Evolutionary conservation across 192 early-diverging fungal species (phyloP).

Genomic region (Coemansia javaensis): DNA sequence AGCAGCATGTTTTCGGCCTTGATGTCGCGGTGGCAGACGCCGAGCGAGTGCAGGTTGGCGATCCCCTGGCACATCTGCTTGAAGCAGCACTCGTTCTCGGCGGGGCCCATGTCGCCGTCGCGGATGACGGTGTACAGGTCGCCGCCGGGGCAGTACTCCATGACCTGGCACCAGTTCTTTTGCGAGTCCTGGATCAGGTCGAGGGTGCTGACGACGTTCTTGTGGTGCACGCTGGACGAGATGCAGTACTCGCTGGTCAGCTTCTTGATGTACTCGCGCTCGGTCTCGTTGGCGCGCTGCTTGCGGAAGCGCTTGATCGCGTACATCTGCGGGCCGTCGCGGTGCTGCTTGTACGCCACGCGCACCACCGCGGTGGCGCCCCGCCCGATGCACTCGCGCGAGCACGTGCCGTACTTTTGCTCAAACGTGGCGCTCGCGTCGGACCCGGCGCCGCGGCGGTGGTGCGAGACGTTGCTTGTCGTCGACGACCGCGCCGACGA

Average conservation of each 20-base stretch:
- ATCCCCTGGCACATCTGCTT: conserved; percentile 87
- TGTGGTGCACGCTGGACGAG: conserved; percentile 81
- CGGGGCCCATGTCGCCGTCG: conserved; percentile 66
- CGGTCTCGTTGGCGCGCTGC: conserved; percentile 74
- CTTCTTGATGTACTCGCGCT: conserved; percentile 96
- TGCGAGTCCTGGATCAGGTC: conserved; percentile 93
- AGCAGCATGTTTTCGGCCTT: conserved; percentile 87
- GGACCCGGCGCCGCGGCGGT: conserved; percentile 25
- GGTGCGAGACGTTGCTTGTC: conserved; percentile 9
- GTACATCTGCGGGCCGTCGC: conserved; percentile 60
- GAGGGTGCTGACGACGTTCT: conserved; percentile 89
- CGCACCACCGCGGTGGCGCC: conserved; percentile 92
- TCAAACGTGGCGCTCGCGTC: conserved; percentile 33
- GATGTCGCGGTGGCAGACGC: conserved; percentile 90
- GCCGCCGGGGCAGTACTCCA: conserved; percentile 88
- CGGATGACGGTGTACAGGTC: conserved; percentile 82
- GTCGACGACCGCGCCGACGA: conserved; percentile 30
- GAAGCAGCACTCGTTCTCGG: conserved; percentile 87
- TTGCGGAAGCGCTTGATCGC: conserved; percentile 95
- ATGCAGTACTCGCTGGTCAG: conserved; percentile 94
- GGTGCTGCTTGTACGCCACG: conserved; percentile 71
- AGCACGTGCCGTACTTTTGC: conserved; percentile 80
- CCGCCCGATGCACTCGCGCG: conserved; percentile 72
- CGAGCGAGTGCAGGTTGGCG: conserved; percentile 85
- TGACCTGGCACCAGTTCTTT: conserved; percentile 74